These are phyloP conservation scores for Paraphoma sp. DNA, from an alignment of 2,329 filamentous ascomycete species.

Conservation along the genomic window DNA sequence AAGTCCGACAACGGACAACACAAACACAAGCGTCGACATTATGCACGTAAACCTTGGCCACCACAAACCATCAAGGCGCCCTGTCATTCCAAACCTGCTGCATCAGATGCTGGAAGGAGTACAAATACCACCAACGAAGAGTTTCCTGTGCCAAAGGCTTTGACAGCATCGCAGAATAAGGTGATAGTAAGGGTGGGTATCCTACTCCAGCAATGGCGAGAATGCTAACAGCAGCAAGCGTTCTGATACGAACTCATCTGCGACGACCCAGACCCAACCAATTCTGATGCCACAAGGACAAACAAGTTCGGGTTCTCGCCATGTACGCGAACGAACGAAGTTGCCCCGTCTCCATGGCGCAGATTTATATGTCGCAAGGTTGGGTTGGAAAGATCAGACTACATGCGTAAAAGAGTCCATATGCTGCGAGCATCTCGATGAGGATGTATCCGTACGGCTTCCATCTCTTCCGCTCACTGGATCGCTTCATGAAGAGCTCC, in stretches of 20 bases:
- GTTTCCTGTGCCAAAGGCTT: too few relatives aligned
- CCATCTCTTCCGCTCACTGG: slow-evolving; percentile 9
- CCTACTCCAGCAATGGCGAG: background rate
- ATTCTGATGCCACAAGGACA: slow-evolving; percentile 38
- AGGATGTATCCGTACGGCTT: background rate
- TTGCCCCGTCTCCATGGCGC: slow-evolving; percentile 56
- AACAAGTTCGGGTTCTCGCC: slow-evolving; percentile 22
- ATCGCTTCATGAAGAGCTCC: slow-evolving; percentile 59
- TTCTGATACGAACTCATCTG: background rate
- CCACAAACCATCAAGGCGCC: slow-evolving; percentile 4
- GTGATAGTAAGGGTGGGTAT: too few relatives aligned
- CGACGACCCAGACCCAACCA: slow-evolving; percentile 14
- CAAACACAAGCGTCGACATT: slow-evolving; percentile 20
- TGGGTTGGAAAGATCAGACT: slow-evolving; percentile 34
- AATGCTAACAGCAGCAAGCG: background rate
- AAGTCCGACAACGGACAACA: slow-evolving; percentile 36
- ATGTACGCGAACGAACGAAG: slow-evolving; percentile 52
- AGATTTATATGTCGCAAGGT: slow-evolving; percentile 59
- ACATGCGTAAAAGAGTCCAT: background rate
- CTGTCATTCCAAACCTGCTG: slow-evolving; percentile 1
- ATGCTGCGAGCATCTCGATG: slow-evolving; percentile 4
- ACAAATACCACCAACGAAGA: background rate
- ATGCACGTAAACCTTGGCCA: slow-evolving; percentile 17
- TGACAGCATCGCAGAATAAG: too few relatives aligned
- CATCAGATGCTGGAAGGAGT: background rate